Conservation (phyloP, 2,329 filamentous ascomycete species). For the Magnaporthales sp. region DNA sequence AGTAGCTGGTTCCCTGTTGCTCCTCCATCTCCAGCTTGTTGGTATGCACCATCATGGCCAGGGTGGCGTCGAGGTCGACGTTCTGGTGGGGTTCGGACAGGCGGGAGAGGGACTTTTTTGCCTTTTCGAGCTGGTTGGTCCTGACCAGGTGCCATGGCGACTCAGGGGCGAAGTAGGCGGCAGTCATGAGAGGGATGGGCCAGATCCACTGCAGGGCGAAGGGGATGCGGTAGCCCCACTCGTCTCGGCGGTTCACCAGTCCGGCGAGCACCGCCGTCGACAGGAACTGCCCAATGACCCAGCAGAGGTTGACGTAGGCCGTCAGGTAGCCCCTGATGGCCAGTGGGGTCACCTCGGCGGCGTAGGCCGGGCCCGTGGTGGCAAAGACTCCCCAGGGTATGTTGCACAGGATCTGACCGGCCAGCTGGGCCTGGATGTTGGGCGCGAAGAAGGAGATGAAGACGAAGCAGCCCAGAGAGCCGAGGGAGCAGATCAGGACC, state of each 20-base stretch:
- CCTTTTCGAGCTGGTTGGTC: constrained; percentile 18
- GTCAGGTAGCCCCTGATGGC: constrained; percentile 33
- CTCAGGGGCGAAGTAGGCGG: constrained; percentile 14
- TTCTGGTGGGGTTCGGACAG: constrained; percentile 19
- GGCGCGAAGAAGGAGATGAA: constrained; percentile 41
- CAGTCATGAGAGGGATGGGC: constrained; percentile 11
- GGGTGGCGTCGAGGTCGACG: constrained; percentile 23
- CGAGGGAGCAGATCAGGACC: constrained; percentile 32
- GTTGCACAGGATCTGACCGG: constrained; percentile 31
- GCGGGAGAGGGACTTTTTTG: constrained; percentile 22
- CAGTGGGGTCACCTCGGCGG: constrained; percentile 32
- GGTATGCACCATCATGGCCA: constrained; percentile 8
- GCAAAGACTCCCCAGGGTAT: constrained; percentile 37
- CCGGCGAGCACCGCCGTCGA: constrained; percentile 16
- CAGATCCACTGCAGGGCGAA: constrained; percentile 29
- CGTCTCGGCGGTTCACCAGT: constrained; percentile 11
- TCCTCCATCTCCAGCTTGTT: constrained; percentile 19
- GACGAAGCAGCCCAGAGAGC: constrained; percentile 31
- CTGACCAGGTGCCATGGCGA: constrained; percentile 13
- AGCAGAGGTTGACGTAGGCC: constrained; percentile 35
- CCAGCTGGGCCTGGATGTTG: constrained; percentile 30
- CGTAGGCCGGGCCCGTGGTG: constrained; percentile 32
- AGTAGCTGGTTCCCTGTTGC: constrained; percentile 27
- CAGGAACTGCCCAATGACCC: constrained; percentile 22
- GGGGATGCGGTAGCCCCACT: constrained; percentile 23